Evolutionary conservation across 108 stramenopile genomes (phyloP).

Genomic region (Cylindrotheca closterium): DNA sequence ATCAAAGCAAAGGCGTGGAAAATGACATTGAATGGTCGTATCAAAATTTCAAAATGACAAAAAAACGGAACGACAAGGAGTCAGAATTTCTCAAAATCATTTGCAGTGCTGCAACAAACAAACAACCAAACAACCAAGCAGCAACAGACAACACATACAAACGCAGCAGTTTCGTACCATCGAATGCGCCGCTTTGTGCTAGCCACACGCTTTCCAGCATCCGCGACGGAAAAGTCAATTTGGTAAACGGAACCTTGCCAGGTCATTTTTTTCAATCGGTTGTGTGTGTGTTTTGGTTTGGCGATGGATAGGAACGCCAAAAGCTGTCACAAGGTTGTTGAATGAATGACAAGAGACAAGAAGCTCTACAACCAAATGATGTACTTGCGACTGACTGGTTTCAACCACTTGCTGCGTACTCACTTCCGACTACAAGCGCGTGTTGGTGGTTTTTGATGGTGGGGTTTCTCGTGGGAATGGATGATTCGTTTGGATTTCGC

Average conservation of each 20-base stretch:
- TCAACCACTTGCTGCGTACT: too few species aligned
- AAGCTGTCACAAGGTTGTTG: too few species aligned
- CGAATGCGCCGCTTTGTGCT: conserved; percentile 57
- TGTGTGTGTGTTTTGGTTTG: too few species aligned
- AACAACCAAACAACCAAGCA: neutral
- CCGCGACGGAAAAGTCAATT: conserved; percentile 66
- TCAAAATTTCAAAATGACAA: neutral
- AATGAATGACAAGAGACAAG: too few species aligned
- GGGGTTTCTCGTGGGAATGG: too few species aligned
- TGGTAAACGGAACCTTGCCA: conserved; percentile 37
- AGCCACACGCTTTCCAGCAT: conserved; percentile 62
- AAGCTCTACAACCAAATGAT: too few species aligned
- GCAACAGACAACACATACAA: neutral
- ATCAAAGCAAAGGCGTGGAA: neutral
- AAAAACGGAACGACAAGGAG: neutral
- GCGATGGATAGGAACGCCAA: too few species aligned
- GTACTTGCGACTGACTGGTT: too few species aligned
- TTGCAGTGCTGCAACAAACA: neutral
- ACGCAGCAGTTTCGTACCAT: conserved; percentile 45
- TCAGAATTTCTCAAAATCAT: too few species aligned
- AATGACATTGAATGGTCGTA: neutral
- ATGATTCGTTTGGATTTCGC: too few species aligned
- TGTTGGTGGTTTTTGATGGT: too few species aligned
- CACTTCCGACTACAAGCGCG: too few species aligned
- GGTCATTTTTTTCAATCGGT: conserved; percentile 12